Base-by-base conservation (phyloP, 176 grass and related monocot species). In the Triticum aestivum region DNA sequence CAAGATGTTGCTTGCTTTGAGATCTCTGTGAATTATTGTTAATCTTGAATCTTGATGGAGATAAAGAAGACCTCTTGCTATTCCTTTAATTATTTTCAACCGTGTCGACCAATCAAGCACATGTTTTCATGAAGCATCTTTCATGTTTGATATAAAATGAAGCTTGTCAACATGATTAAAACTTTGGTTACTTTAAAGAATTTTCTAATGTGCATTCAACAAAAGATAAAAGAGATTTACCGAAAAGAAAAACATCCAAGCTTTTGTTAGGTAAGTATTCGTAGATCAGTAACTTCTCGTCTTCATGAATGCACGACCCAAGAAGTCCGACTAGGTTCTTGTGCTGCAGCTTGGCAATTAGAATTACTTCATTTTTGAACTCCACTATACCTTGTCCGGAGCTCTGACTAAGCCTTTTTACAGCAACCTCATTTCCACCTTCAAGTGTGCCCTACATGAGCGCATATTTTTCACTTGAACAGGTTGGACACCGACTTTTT, bases 251-350 rank as follows among this genome's bases (percentile, higher is more conserved):
- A 6, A 6, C n/a, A 17, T 74, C 71, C 41, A 74, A 4, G 8
- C 41, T 74, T 49, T 74, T 74, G 41, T 74, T 74, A 9, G 39
- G 41, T 73, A 73, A 73, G 70, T 73, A 73, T 73, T 74, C 71
- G 6, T 74, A 74, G 12, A 74, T 17, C 11, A 74, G 23, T 49
- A 49, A 49, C 41, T 74, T 74, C 39, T 74, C 71, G 4, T 74
- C 71, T 29, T 49, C 41, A 27, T 49, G 41, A 17, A 45, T 74
- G 41, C 71, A 74, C 6, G 6, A 74, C 0, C 71, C 71, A 9
- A 74, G 71, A 15, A 74, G 41, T 47, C n/a, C 2, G n/a, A 74
- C 41, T 8, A 74, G 41, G 41, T 74, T 74, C 23, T 47, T 74
- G 41, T 74, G 41, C 12, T 74, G 71, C 6, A 74, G 71, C 26